Evolutionary conservation across 208 protist genomes (phyloP), one percentile per base, ranked within the genome.

Genomic region (Leishmania lainsoni): DNA sequence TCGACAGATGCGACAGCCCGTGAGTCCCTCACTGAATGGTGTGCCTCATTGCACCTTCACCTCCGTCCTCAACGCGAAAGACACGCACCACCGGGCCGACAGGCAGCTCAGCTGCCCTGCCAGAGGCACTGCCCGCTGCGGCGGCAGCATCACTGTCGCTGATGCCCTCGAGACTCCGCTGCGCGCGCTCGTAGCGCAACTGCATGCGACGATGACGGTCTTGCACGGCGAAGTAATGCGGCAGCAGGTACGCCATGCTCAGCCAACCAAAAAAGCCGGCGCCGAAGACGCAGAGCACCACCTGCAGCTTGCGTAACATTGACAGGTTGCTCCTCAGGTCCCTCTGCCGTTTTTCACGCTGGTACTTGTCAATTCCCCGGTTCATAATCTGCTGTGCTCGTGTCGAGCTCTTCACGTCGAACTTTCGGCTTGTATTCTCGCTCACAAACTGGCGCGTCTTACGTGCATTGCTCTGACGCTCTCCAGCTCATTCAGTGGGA

Each of bases 381-480:
- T 89, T 92, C 91, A 97, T 92, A 49, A 97, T 94, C 81, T 97
- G 94, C 85, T 96, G 92, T 51, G 94, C 92, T 20, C 94, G 88
- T 17, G 94, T 84, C 26, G 92, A 93, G 85, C 94, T 96, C 81
- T 92, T 93, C 80, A 97, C 92, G 32, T 94, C 91, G 71, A 97
- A 96, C 61, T 65, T 68, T 8, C 88, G 86, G 29, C 81, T 80
- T 0, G 88, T 89, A 4, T 75, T 61, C 0, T 88, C 79, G 54
- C 89, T 92, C 6, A 90, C 84, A 81, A 88, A 95, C 39, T 75
- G 83, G 69, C 87, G 90, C 29, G 92, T 85, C 48, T 72, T 74
- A 22, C 82, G 76, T 0, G 94, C 94, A 82, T 93, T 83, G 65
- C 74, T 83, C 78, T 90, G 81, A n/a, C 94, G 91, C 42, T 80